Conservation (phyloP, 495 filamentous ascomycete genomes). For the Aspergillus hancockii region DNA sequence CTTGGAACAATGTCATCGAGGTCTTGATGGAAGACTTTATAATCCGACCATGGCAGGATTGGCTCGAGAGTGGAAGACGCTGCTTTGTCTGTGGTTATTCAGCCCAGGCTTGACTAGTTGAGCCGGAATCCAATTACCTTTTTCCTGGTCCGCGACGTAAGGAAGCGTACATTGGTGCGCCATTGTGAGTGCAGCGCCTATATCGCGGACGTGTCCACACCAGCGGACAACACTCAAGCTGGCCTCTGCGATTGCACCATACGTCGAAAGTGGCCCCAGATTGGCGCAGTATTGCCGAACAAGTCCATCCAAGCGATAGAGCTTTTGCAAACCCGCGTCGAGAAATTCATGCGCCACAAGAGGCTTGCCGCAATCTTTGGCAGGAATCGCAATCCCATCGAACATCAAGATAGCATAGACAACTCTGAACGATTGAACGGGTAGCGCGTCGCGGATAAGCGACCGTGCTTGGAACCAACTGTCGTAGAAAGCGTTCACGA, state of each 20-base stretch:
- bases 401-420: conserved; percentile 22
- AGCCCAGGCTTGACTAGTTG: background rate
- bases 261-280: conserved; percentile 23
- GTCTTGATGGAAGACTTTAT: conserved; percentile 1
- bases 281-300: conserved; percentile 20
- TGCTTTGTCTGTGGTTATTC: background rate
- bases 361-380: background rate
- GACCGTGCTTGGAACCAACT: conserved; percentile 19
- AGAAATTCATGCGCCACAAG: background rate
- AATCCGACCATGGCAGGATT: background rate
- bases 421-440: conserved; percentile 20
- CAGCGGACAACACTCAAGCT: conserved; percentile 26
- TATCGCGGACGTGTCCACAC: conserved; percentile 28
- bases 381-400: conserved; percentile 24
- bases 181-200: conserved; percentile 23
- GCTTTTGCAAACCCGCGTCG: background rate
- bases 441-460: conserved; percentile 6
- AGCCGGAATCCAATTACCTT: background rate
- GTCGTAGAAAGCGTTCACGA: conserved; percentile 15
- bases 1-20: conserved; percentile 14
- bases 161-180: conserved; percentile 20
- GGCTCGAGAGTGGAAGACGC: background rate
- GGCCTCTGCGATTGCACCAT: conserved; percentile 21
- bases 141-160: background rate
- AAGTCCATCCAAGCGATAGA: conserved; percentile 16